Base-by-base conservation (phyloP, 179 eudicot species). In the Corrigiola litoralis region DNA sequence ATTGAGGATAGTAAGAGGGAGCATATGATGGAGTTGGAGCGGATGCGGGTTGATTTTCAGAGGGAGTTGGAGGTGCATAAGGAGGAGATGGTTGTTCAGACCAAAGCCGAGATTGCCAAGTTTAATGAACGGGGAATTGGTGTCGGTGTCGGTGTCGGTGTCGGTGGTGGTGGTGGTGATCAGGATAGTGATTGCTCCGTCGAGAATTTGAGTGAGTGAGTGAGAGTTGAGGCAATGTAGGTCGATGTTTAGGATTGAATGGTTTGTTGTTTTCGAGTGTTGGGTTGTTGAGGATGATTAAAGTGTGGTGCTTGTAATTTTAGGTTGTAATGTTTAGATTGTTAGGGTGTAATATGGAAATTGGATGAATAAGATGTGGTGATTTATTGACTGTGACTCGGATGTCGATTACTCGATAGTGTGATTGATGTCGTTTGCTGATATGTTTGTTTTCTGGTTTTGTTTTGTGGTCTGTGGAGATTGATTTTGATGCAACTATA, bases 11-110 rank as follows among this genome's bases (percentile, higher is more conserved):
- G 80, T 66, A 87, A 87, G 77, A 83, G 83, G 77, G 70, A 78
- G 70, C 97, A 95, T 66, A 86, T 91, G 97, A 61, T 81, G 86
- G 99, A 90, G 66, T 69, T 95, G 79, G 99, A 95, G 86, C 82
- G 63, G 57, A 85, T 88, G 97, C 83, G 95, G 66, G 82, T 71
- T 72, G 90, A 91, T 67, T 88, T 88, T 74, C 92, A 88, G 74
- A 84, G 79, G 11, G 99, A 95, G 21, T 60, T 95, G 77, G 97
- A 95, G 79, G 33, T 83, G 68, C 95, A 91, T 77, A 95, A 88
- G 88, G 86, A 84, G 79, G 86, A 82, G 77, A 88, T 95, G 73
- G 68, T 95, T 21, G 99, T 90, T 77, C 76, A 79, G 70, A 84
- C 95, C 0, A 81, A 84, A 29, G 81, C 78, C 0, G 99, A 88